phyloP scores from a whole-genome alignment of 495 filamentous ascomycete species.

The Penicillium canescens region DNA sequence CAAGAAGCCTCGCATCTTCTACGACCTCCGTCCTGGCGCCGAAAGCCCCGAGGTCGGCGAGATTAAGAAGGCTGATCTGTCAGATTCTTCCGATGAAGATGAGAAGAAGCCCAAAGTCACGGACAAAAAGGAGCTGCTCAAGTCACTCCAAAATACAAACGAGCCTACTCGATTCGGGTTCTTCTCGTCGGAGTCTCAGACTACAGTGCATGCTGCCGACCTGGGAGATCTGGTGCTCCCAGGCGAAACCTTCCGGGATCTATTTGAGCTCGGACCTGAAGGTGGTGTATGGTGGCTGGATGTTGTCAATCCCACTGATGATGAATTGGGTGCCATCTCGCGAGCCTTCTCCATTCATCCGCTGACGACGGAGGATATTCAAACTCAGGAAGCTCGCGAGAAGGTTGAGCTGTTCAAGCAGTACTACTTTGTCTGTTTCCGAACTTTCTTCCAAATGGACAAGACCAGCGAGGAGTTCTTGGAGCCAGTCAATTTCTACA shows the following conservation, averaged over 20 bases:
- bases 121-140: conserved; percentile 34
- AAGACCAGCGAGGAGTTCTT: conserved; percentile 74
- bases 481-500: conserved; percentile 93
- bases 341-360: conserved; percentile 92
- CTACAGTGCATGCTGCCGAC: conserved; percentile 85
- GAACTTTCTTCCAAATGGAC: conserved; percentile 84
- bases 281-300: conserved; percentile 94
- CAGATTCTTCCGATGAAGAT: conserved; percentile 17
- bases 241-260: conserved; percentile 82
- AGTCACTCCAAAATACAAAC: conserved; percentile 41
- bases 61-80: conserved; percentile 33
- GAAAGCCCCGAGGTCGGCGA: conserved; percentile 28
- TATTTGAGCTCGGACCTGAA: conserved; percentile 78
- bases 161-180: conserved; percentile 85
- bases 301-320: conserved; percentile 84
- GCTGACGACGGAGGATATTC: conserved; percentile 91
- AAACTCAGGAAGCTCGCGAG: conserved; percentile 89
- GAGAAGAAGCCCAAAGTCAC: conserved; percentile 24
- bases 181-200: conserved; percentile 91
- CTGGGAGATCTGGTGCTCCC: conserved; percentile 84
- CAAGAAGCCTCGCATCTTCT: conserved; percentile 56
- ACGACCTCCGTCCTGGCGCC: conserved; percentile 55
- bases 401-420: conserved; percentile 97
- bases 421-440: conserved; percentile 98
- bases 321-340: conserved; percentile 84